Evolutionary conservation across 2,329 filamentous ascomycete genomes (phyloP).

Genomic region (Calonectria pseudoturangicola): DNA sequence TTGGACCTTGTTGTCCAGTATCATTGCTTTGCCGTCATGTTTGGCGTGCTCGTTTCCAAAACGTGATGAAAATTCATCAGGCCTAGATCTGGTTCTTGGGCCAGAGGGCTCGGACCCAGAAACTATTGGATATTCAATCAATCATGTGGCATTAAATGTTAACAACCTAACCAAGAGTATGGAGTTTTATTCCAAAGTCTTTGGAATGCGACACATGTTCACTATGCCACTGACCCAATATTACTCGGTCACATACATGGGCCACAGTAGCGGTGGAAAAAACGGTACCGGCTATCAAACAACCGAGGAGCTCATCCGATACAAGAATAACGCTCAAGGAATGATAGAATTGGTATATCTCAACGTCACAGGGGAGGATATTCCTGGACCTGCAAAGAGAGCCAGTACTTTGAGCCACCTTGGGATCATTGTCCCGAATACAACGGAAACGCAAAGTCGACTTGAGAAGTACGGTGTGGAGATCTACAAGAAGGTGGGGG

Average conservation of each 20-base stretch:
- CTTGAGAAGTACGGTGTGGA: conserved; percentile 26
- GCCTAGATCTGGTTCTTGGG: neutral
- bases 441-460: conserved; percentile 12
- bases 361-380: conserved; percentile 10
- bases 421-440: conserved; percentile 32
- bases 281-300: conserved; percentile 29
- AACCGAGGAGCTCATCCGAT: conserved; percentile 20
- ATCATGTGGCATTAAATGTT: conserved; percentile 26
- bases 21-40: neutral
- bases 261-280: conserved; percentile 16
- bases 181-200: conserved; percentile 31
- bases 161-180: conserved; percentile 22
- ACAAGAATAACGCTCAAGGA: conserved; percentile 29
- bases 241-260: conserved; percentile 23
- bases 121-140: conserved; percentile 22
- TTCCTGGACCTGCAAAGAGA: neutral
- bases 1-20: neutral
- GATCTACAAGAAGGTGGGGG: conserved; percentile 29
- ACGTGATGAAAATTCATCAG: neutral
- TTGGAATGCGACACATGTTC: conserved; percentile 31
- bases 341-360: conserved; percentile 26
- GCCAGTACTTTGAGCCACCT: conserved; percentile 25
- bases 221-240: conserved; percentile 4
- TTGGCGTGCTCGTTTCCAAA: neutral
- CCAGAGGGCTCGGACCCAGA: conserved; percentile 14